Evolutionary conservation across 305 asterid species (phyloP), one percentile per base, ranked within the genome.

Genomic region (Plantago lanceolata): DNA sequence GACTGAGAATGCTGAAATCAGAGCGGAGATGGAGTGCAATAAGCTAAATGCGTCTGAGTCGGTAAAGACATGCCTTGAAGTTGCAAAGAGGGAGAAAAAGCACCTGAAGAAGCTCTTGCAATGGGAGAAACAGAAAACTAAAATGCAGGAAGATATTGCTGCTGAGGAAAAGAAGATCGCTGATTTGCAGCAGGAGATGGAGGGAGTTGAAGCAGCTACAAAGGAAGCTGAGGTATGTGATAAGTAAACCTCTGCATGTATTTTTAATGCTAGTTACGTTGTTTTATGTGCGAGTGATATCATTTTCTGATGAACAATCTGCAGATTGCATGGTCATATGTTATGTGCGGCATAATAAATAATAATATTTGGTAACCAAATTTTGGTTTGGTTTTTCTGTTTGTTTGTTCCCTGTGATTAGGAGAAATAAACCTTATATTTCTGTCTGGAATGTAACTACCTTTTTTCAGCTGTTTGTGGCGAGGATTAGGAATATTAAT

Each of bases 1-100:
- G 85, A 79, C 67, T 19, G 90, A 83, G 78, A 90, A 87, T 77
- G 97, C 95, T 3, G 95, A 87, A 74, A 84, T 85, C 61, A 82
- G 79, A 74, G 96, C 96, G 0, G 97, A 90, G 79, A 87, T 82
- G 87, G 95, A 87, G 78, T 90, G 96, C 55, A 84, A 81, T 20
- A 87, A 87, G 64, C 64, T 90, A 63, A 90, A 93, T 66, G 85
- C 97, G 16, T 90, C 95, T 51, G 97, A 87, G 75, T 90, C 96
- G 0, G 84, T 77, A 40, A 70, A 73, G 11, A 67, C 84, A 49
- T 81, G 86, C 71, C 75, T 84, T 75, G 95, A 85, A 74, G 84
- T 81, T 55, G 85, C 86, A 37, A 90, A 81, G 74, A 82, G 95
- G 78, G 85, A 82, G 79, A 84, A 82, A 63, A 82, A 76, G 67